Base-by-base conservation (phyloP, 768 basidiomycete species). In the Boletus eberwhitei region DNA sequence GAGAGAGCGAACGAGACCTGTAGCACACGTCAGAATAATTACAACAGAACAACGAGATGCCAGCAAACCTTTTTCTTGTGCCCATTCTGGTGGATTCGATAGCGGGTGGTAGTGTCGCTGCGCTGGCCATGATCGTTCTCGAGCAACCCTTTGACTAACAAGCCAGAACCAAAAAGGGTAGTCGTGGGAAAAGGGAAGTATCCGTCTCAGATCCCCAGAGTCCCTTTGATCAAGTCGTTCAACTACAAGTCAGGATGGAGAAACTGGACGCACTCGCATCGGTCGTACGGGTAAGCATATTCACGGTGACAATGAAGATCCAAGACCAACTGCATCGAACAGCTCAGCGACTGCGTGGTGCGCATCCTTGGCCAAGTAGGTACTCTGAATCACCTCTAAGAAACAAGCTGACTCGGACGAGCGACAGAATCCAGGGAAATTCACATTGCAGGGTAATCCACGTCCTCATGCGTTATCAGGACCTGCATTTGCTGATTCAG, bases 381-480 rank as follows among this genome's bases (percentile, higher is more conserved):
- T n/a, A 11, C 3, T 2, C 31, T 32, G 11, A 32, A 12, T 32
- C 11, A 24, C 45, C 47, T 45, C 40, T 48, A 0, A 21, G 21
- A 14, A 2, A 16, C 21, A 5, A 34, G 8, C 48, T 56, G 17
- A 64, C 43, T 2, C 38, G 1, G 24, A 37, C 43, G 47, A 43
- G 22, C 9, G 43, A 22, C 60, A 93, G 88, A 95, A 96, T 64
- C 91, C 93, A 8, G 88, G 92, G 4, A 86, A 88, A 62, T 93
- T 90, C 67, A 93, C 92, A 0, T 75, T 96, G 0, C 91, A 94
- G 76, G 93, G 90, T 86, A 50, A 51, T 19, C 37, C 14, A 21
- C 19, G 3, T 43, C 39, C 32, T 45, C 17, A n/a, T 42, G 17
- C 31, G 9, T 38, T 16, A 41, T n/a, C 52, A 32, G 31, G 31